phyloP scores from a whole-genome alignment of 257 asterid genomes.

The Leonotis leonurus region DNA sequence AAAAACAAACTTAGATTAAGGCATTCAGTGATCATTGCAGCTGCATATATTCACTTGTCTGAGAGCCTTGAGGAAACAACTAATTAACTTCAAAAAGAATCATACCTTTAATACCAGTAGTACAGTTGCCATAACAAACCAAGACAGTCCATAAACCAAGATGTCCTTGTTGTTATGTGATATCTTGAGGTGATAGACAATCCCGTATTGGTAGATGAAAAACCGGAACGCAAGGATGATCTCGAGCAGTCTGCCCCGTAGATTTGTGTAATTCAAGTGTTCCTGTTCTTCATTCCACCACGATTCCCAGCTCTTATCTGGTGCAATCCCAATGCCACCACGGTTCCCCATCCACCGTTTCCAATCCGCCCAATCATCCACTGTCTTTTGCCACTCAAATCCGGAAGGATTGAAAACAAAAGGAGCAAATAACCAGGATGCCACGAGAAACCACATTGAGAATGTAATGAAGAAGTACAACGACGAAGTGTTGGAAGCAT shows the following conservation, averaged over 20 bases:
- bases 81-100: not conserved
- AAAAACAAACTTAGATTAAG: not conserved
- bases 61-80: not conserved
- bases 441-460: conserved; percentile 95
- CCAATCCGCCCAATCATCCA: conserved; percentile 99
- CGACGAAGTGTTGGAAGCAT: conserved; percentile 54
- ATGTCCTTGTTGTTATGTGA: conserved; percentile 59
- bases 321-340: conserved; percentile 87
- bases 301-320: conserved; percentile 95
- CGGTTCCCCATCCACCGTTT: conserved; percentile 98
- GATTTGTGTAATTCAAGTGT: conserved; percentile 63
- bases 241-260: conserved; percentile 72
- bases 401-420: conserved; percentile 97
- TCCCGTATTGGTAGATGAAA: conserved; percentile 87
- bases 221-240: conserved; percentile 75
- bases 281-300: conserved; percentile 99
- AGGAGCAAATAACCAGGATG: conserved; percentile 97
- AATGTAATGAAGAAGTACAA: conserved; percentile 67
- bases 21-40: not conserved
- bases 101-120: conserved; percentile 82
- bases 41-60: not conserved
- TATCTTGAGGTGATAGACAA: conserved; percentile 86
- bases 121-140: conserved; percentile 80
- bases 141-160: conserved; percentile 91
- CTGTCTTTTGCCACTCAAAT: conserved; percentile 96